Percentiles rank a stretch among this genome's conserved stretches.
Conservation (phyloP, 257 asterid genomes). For the Solanum acaule region DNA sequence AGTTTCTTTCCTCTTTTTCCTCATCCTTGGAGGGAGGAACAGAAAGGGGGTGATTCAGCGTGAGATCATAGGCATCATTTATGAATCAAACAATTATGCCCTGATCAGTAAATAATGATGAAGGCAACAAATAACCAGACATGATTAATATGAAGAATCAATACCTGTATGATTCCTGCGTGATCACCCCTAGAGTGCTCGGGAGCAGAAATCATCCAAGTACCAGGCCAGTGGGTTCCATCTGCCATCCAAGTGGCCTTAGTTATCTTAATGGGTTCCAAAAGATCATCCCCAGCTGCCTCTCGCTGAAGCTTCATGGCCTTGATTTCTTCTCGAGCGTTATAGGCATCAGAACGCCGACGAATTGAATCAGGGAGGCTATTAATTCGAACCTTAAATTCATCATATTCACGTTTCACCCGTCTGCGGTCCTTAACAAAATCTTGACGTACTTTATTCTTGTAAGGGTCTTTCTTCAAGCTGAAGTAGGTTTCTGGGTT, state of each 20-base stretch:
- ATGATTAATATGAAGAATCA: neutral
- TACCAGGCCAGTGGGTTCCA: constrained; percentile 92
- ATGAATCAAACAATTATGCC: neutral
- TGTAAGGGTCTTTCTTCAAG: constrained; percentile 71
- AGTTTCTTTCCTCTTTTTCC: neutral
- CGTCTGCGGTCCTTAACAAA: constrained; percentile 86
- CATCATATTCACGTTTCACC: constrained; percentile 85
- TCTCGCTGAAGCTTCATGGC: constrained; percentile 69
- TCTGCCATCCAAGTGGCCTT: constrained; percentile 97
- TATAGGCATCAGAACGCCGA: constrained; percentile 83
- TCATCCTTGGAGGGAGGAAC: neutral
- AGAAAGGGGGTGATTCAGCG: neutral
- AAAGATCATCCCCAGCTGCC: constrained; percentile 45
- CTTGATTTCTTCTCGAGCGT: constrained; percentile 79
- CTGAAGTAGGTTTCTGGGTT: constrained; percentile 78
- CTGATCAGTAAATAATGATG: neutral
- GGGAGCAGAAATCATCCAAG: constrained; percentile 51
- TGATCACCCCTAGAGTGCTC: constrained; percentile 90
- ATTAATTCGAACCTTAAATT: constrained; percentile 78
- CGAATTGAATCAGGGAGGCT: constrained; percentile 86
- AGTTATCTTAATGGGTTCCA: constrained; percentile 63
- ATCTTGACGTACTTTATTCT: constrained; percentile 71
- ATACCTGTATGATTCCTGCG: constrained; percentile 87
- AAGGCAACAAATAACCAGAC: neutral
- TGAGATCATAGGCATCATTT: neutral